These are phyloP conservation scores for Pseudogymnoascus sp. DNA, from an alignment of 2,329 filamentous ascomycete genomes.

Conservation along the genomic window DNA sequence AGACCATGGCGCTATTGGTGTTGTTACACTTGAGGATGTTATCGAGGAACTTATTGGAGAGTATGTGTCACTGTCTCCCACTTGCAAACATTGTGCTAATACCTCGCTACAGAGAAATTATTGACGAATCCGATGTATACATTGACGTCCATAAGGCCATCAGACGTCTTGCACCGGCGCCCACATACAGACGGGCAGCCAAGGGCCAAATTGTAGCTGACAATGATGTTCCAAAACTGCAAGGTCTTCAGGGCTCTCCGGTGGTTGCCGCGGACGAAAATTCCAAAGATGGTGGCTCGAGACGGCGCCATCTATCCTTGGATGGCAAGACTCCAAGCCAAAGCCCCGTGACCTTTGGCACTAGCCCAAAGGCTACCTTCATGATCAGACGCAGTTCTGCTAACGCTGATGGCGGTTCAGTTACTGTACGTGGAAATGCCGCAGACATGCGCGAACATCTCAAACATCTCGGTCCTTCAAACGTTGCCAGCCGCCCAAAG, in stretches of 20 bases:
- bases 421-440: conserved; percentile 53
- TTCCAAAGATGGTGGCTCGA: conserved; percentile 30
- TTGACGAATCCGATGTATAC: conserved; percentile 97
- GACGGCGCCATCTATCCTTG: conserved; percentile 10
- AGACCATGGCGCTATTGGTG: conserved; percentile 80
- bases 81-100: conserved; percentile 19
- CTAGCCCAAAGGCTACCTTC: conserved; percentile 42
- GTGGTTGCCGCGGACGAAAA: conserved; percentile 2
- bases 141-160: conserved; percentile 98
- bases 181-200: conserved; percentile 13
- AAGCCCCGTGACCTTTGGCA: conserved; percentile 19
- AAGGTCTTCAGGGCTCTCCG: conserved; percentile 13
- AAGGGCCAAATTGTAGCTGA: conserved; percentile 47
- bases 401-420: conserved; percentile 46
- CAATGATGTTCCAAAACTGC: conserved; percentile 29
- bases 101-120: conserved; percentile 68
- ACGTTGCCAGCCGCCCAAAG: conserved; percentile 57
- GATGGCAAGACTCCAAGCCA: conserved; percentile 9
- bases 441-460: conserved; percentile 58
- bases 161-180: conserved; percentile 72
- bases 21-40: conserved; percentile 94
- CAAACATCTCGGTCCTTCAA: conserved; percentile 59
- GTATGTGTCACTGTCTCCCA: conserved; percentile 44
- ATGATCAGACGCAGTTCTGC: conserved; percentile 52
- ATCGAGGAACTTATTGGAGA: conserved; percentile 98